A percentile compares a stretch with the other conserved stretches of the same genome.
Conservation (phyloP, 2,329 filamentous ascomycete species). For the Scedosporium boydii region DNA sequence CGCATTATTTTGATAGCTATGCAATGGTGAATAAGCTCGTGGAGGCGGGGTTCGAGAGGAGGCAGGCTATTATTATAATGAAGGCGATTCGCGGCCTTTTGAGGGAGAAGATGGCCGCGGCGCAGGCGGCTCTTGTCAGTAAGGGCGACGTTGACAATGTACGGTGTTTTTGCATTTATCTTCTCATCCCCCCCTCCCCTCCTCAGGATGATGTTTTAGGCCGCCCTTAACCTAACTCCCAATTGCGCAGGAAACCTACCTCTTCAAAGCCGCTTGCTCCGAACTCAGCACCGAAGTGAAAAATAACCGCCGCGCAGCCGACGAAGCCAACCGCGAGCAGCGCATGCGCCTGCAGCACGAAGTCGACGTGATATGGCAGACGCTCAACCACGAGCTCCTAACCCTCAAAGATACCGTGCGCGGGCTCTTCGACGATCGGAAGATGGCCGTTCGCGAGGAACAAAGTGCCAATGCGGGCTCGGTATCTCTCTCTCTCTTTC, state of each 20-base stretch:
- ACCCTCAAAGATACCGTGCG: constrained; percentile 85
- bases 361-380: constrained; percentile 83
- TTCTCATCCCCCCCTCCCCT: constrained; percentile 5
- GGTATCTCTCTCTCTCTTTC: constrained; percentile 32
- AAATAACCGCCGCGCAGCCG: constrained; percentile 64
- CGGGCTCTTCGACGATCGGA: constrained; percentile 91
- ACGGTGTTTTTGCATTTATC: constrained; percentile 16
- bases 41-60: constrained; percentile 56
- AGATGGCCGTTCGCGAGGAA: constrained; percentile 83
- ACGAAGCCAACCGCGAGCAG: constrained; percentile 75
- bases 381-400: constrained; percentile 71
- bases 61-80: constrained; percentile 79
- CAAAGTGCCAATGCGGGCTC: constrained; percentile 76
- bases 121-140: constrained; percentile 70
- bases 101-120: constrained; percentile 69
- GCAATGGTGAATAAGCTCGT: constrained; percentile 74
- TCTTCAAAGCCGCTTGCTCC: constrained; percentile 88
- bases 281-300: constrained; percentile 83
- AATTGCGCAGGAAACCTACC: constrained; percentile 52
- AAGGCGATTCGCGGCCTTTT: constrained; percentile 77
- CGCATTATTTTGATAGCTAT: constrained; percentile 96
- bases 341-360: constrained; percentile 85
- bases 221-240: too few species aligned
- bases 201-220: neutral
- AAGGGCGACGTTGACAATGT: constrained; percentile 87